Evolutionary conservation across 805 yeast genomes (phyloP), one percentile per base, ranked within the genome.

Genomic region (Priceomyces medius): DNA sequence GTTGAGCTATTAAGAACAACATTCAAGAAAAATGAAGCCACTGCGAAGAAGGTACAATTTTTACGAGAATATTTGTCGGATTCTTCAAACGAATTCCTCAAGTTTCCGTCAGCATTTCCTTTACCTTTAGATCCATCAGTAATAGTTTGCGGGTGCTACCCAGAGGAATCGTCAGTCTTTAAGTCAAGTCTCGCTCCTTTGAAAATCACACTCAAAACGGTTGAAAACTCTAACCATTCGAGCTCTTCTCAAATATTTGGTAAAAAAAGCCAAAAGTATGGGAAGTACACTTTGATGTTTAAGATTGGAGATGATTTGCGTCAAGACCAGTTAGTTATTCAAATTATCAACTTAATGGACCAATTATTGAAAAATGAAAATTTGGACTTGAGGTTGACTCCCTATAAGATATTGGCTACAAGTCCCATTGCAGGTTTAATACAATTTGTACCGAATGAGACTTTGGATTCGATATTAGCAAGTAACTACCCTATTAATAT

Each of bases 291-390:
- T 4, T 66, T 93, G 27, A 91, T 93, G 85, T 91, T 88, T 66
- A 93, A 93, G 61, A 85, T 86, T 38, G 99, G 99, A 10, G 99
- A 86, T 48, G 99, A 93, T 59, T 71, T 93, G 38, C 73, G 98
- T 45, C 99, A 93, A 61, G 99, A 93, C 68, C 99, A 93, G 61
- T 74, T 93, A 48, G 95, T 93, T n/a, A 85, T 89, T 37, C 99
- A 93, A 61, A 88, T 93, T 46, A 87, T 93, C 43, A 77, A 83
- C 42, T 68, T 93, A 44, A 93, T 93, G 96, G 96, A 93, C 58
- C 88, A 81, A 57, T 74, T 93, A 33, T 65, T 93, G 39, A 80
- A 85, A 47, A 86, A 87, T 58, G 99, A 93, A 57, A 93, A 93
- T 57, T 80, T 93, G 42, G 97, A 93, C 60, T 69, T 93, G 56